Conservation (phyloP, 164 flowering plant species). For the Cinnamomum chago region DNA sequence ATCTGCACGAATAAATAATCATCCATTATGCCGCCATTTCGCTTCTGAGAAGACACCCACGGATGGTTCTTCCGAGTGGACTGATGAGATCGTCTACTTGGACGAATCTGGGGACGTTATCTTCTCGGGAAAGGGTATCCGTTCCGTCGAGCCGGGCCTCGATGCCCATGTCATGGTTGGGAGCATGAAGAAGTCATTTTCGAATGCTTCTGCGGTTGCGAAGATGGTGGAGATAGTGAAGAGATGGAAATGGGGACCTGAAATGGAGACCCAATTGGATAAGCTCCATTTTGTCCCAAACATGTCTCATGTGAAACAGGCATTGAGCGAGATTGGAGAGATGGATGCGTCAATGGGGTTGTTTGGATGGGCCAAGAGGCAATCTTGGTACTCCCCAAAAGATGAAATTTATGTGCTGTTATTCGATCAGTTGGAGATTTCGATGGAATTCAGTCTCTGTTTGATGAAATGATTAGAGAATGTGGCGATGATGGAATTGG, state of each 20-base stretch:
- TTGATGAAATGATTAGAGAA: constrained; percentile 80
- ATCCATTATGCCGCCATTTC: neutral
- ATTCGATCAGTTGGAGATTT: constrained; percentile 74
- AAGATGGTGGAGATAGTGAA: constrained; percentile 81
- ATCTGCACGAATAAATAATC: neutral
- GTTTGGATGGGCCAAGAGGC: constrained; percentile 84
- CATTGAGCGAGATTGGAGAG: constrained; percentile 60
- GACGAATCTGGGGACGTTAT: constrained; percentile 79
- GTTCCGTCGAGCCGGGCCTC: constrained; percentile 74
- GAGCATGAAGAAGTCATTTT: constrained; percentile 65
- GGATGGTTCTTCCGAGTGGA: constrained; percentile 52
- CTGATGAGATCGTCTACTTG: constrained; percentile 77
- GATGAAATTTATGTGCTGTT: constrained; percentile 55
- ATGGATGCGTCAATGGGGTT: constrained; percentile 57
- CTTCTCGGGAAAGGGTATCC: constrained; percentile 64
- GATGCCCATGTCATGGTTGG: constrained; percentile 96
- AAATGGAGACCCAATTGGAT: constrained; percentile 84
- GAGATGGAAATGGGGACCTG: constrained; percentile 99
- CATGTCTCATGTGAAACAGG: constrained; percentile 62
- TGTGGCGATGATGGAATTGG: constrained; percentile 22
- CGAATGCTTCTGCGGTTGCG: constrained; percentile 63
- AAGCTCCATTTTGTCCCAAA: constrained; percentile 79
- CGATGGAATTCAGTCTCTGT: constrained; percentile 66
- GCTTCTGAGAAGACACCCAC: neutral
- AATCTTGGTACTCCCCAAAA: constrained; percentile 64